Conservation (phyloP, 2,329 filamentous ascomycete genomes). For the Cladophialophora psammophila region DNA sequence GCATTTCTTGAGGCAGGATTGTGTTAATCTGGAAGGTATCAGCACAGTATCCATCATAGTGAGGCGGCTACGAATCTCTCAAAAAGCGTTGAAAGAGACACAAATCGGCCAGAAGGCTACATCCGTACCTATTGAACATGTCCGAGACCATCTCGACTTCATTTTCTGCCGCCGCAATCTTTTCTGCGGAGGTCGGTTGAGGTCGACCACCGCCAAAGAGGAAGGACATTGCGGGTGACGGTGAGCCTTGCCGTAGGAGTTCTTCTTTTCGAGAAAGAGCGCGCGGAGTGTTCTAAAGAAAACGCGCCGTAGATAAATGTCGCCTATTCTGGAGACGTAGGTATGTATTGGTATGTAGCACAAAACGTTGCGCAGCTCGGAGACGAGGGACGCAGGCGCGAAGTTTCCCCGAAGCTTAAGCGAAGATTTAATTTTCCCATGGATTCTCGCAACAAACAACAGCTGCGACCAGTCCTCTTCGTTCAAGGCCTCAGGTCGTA, state of each 20-base stretch:
- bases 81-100: not conserved
- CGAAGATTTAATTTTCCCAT: constrained; percentile 25
- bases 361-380: constrained; percentile 12
- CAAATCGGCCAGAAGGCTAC: not conserved
- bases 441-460: not conserved
- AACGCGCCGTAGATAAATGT: not conserved
- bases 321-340: not conserved
- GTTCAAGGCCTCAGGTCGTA: not conserved
- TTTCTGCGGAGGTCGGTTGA: constrained; percentile 93
- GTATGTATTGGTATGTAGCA: not conserved
- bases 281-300: not conserved
- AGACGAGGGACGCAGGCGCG: not conserved
- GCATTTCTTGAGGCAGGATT: constrained; percentile 93
- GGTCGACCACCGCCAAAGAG: constrained; percentile 73
- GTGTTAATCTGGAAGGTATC: constrained; percentile 70
- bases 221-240: constrained; percentile 69
- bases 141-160: constrained; percentile 95
- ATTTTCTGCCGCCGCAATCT: constrained; percentile 93
- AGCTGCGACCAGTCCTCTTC: not conserved
- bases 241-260: not conserved
- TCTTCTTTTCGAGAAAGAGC: not conserved
- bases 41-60: not conserved
- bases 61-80: not conserved
- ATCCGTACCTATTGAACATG: constrained; percentile 90
- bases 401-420: constrained; percentile 43